These are phyloP conservation scores for Fusarium azukiicola DNA, from an alignment of 2,329 filamentous ascomycete genomes.

Conservation along the genomic window DNA sequence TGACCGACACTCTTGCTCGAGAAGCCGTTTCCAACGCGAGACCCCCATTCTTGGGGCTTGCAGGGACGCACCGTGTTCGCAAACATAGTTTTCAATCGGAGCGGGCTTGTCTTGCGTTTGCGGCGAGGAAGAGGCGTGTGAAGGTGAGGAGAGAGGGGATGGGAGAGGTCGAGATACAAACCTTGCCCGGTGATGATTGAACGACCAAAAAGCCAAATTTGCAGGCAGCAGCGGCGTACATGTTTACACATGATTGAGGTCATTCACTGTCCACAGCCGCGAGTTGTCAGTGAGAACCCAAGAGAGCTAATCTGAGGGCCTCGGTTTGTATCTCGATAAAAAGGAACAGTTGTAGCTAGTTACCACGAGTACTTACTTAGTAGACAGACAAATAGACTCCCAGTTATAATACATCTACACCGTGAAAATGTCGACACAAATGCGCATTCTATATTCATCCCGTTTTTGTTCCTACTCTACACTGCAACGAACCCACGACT, in stretches of 20 bases:
- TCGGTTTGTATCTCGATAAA: constrained; percentile 40
- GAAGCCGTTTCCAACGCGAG: constrained; percentile 44
- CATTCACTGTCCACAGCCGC: constrained; percentile 45
- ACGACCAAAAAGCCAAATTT: constrained; percentile 80
- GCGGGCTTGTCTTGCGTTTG: constrained; percentile 60
- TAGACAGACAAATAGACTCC: too few relatives aligned
- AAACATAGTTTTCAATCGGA: constrained; percentile 77
- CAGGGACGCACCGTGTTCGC: constrained; percentile 56
- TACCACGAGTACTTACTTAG: too few relatives aligned
- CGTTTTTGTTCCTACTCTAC: constrained; percentile 50
- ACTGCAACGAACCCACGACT: constrained; percentile 38
- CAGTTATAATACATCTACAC: too few relatives aligned
- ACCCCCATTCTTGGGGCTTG: constrained; percentile 3
- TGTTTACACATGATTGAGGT: constrained; percentile 31
- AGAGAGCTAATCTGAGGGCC: constrained; percentile 79
- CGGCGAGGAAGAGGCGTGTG: background rate
- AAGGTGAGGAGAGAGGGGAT: constrained; percentile 7
- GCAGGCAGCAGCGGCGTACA: constrained; percentile 68
- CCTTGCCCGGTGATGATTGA: constrained; percentile 72
- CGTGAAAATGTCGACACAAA: constrained; percentile 31
- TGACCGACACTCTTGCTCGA: constrained; percentile 58
- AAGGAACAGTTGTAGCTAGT: too few relatives aligned
- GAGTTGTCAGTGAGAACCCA: constrained; percentile 75
- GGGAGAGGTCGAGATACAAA: constrained; percentile 37
- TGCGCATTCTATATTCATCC: constrained; percentile 47